Evolutionary conservation across 2,329 filamentous ascomycete genomes (phyloP).

Genomic region (Podosphaera leucotricha): DNA sequence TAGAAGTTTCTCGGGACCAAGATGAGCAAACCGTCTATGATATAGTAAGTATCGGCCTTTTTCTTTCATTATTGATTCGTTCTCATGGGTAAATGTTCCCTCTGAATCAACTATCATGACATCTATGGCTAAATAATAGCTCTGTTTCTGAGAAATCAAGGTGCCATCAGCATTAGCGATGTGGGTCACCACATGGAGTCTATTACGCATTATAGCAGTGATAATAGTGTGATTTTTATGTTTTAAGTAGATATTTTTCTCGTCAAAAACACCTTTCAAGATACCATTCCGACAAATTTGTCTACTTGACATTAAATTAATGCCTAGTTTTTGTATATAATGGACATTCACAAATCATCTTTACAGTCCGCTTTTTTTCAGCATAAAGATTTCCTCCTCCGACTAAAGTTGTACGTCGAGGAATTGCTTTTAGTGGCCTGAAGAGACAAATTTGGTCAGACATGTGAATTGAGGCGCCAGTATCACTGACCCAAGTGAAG

Average conservation of each 20-base stretch:
- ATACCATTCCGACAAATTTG: not conserved
- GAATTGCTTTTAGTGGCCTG: not conserved
- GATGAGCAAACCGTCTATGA: not conserved
- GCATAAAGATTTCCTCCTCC: not conserved
- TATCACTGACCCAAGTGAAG: not conserved
- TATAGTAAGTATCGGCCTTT: not conserved
- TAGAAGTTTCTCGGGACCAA: not conserved
- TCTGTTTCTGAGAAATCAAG: no score
- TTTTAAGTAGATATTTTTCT: not conserved
- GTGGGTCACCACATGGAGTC: not conserved
- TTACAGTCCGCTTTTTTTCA: not conserved
- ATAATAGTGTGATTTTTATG: not conserved
- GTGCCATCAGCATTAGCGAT: no score
- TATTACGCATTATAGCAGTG: not conserved
- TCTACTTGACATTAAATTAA: conserved; percentile 1
- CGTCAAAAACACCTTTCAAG: not conserved
- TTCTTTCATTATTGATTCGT: not conserved
- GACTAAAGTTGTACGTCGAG: not conserved
- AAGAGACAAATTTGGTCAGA: not conserved
- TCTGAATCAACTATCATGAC: not conserved
- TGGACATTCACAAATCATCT: not conserved
- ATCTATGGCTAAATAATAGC: not conserved
- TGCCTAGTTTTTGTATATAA: not conserved
- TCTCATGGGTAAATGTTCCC: no score
- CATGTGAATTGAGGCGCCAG: not conserved